phyloP scores from a whole-genome alignment of 2,329 filamentous ascomycete genomes.

The Paecilomyces variotii region DNA sequence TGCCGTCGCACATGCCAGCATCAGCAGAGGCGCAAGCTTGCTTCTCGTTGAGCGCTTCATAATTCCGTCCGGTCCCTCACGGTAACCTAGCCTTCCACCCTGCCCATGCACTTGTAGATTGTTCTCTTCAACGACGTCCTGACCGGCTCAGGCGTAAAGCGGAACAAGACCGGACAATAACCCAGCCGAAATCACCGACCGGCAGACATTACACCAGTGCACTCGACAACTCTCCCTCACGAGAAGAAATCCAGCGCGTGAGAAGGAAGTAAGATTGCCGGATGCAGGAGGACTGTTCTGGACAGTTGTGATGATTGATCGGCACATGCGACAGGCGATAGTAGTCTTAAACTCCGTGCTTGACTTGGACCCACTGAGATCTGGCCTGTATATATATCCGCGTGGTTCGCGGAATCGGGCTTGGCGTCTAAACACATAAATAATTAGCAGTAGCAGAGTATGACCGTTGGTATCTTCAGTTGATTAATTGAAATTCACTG shows the following conservation, averaged over 20 bases:
- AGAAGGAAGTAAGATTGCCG: not conserved
- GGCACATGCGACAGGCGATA: not conserved
- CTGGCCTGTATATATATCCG: not conserved
- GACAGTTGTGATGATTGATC: conserved; percentile 9
- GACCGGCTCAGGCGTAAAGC: not conserved
- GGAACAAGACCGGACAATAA: not conserved
- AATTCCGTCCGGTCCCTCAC: not conserved
- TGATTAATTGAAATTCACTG: too few species aligned
- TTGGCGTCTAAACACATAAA: not conserved
- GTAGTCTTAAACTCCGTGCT: too few species aligned
- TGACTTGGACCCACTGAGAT: not conserved
- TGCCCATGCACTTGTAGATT: conserved; percentile 3
- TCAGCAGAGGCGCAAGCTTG: conserved; percentile 20
- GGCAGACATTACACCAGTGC: not conserved
- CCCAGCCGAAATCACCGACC: not conserved
- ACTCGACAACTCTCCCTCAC: not conserved
- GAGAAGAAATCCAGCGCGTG: not conserved
- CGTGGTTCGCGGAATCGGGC: not conserved
- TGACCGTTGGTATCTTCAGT: too few species aligned
- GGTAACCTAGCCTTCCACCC: not conserved
- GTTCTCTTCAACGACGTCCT: not conserved
- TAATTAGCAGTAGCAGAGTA: too few species aligned
- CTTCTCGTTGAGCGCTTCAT: conserved; percentile 18
- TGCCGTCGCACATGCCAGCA: conserved; percentile 22
- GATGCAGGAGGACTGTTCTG: not conserved